Evolutionary conservation across 768 basidiomycete species (phyloP).

Genomic region (Clathrus columnatus): DNA sequence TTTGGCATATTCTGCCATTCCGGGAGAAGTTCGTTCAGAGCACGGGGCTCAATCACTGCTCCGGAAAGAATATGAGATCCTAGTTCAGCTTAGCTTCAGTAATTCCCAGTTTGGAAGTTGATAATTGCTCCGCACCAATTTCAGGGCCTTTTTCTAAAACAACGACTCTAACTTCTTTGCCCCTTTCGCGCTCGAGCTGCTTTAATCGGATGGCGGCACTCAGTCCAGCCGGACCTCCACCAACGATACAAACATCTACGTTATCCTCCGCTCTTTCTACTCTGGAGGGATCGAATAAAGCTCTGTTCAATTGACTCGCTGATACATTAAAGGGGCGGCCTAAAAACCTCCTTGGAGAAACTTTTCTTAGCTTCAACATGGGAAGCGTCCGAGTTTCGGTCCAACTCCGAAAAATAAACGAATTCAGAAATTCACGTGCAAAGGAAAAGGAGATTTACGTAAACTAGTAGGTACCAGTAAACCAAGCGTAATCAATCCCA

Average conservation of each 20-base stretch:
- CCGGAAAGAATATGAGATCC: conserved; percentile 94
- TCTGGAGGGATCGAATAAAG: conserved; percentile 40
- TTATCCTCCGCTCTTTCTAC: conserved; percentile 83
- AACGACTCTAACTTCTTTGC: conserved; percentile 76
- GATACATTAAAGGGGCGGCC: not conserved
- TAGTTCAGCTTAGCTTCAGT: conserved; percentile 22
- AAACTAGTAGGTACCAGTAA: no score
- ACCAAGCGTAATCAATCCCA: no score
- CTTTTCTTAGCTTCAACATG: not conserved
- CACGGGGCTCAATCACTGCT: conserved; percentile 88
- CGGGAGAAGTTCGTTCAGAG: conserved; percentile 85
- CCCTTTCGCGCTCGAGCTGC: conserved; percentile 73
- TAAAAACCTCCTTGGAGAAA: not conserved
- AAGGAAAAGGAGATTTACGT: no score
- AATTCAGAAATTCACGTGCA: no score
- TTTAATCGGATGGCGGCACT: conserved; percentile 94
- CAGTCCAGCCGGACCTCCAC: conserved; percentile 90
- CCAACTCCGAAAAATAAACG: no score
- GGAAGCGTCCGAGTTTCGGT: not conserved
- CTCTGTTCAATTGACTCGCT: not conserved
- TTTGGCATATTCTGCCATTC: conserved; percentile 59
- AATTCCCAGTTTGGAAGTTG: not conserved
- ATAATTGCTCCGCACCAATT: conserved; percentile 81
- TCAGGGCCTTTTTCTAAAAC: conserved; percentile 93
- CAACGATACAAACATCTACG: conserved; percentile 96